Evolutionary conservation across 2,329 filamentous ascomycete species (phyloP).

Genomic region (Didymella arachidicola): DNA sequence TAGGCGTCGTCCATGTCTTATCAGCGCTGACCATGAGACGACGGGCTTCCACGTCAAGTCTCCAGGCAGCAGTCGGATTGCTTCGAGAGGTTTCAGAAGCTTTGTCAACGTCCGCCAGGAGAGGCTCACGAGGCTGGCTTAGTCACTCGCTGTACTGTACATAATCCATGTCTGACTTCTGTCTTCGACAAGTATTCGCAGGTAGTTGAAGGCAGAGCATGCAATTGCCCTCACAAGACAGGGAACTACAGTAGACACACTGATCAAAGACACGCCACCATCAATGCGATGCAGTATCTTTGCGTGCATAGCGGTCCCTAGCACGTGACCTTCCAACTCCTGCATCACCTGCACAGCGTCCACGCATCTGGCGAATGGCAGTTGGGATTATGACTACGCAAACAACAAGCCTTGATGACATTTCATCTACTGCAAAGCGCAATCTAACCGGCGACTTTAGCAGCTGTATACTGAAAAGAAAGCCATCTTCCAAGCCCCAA

Average conservation of each 20-base stretch:
- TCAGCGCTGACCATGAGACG: not conserved
- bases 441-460: not conserved
- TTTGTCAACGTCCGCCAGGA: not conserved
- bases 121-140: not conserved
- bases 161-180: not conserved
- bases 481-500: not conserved
- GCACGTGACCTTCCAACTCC: no score
- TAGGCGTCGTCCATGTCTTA: not conserved
- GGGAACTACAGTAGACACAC: no score
- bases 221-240: not conserved
- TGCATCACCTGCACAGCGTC: no score
- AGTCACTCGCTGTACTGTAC: not conserved
- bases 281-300: not conserved
- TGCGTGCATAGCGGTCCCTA: no score
- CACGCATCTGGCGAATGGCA: not conserved
- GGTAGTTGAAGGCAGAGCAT: not conserved
- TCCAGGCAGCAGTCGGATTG: not conserved
- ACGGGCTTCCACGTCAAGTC: not conserved
- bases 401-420: not conserved
- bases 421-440: not conserved
- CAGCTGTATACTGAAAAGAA: not conserved
- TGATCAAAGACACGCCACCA: not conserved
- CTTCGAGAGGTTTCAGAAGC: constrained; percentile 4
- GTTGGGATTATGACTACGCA: not conserved
- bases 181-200: not conserved